phyloP scores from a whole-genome alignment of 441 rosid species.

The Eutrema salsugineum region DNA sequence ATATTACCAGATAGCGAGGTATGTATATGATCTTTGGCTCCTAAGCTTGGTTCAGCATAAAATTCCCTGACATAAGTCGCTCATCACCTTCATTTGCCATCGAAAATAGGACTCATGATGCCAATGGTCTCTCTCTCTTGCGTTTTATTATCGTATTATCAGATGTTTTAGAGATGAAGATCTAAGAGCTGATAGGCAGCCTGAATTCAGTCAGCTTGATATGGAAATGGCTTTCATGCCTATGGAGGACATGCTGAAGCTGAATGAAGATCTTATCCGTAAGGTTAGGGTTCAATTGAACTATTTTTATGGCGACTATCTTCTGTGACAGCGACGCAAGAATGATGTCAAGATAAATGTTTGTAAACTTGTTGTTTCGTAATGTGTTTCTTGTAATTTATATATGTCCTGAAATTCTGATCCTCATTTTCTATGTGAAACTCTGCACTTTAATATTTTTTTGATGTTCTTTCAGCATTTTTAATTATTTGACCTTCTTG shows the following conservation, averaged over 20 bases:
- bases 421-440: neutral
- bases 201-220: slow-evolving; percentile 98
- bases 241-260: slow-evolving; percentile 81
- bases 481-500: slow-evolving; percentile 5
- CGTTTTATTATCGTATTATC: slow-evolving; percentile 7
- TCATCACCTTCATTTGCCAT: slow-evolving; percentile 2
- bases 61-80: neutral
- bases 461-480: neutral
- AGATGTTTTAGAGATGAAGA: slow-evolving; percentile 99
- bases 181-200: slow-evolving; percentile 97
- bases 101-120: neutral
- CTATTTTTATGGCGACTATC: neutral
- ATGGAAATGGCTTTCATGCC: slow-evolving; percentile 94
- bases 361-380: neutral
- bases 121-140: slow-evolving; percentile 9
- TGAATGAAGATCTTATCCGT: slow-evolving; percentile 87
- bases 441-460: neutral
- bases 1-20: slow-evolving; percentile 99
- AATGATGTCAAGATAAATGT: neutral
- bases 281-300: slow-evolving; percentile 47
- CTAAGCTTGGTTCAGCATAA: slow-evolving; percentile 1
- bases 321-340: neutral
- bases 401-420: neutral
- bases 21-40: slow-evolving; percentile 22
- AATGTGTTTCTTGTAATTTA: slow-evolving; percentile 3